Evolutionary conservation across 2,329 filamentous ascomycete genomes (phyloP), one percentile per base, ranked within the genome.

Genomic region (Pyrenophora teres): DNA sequence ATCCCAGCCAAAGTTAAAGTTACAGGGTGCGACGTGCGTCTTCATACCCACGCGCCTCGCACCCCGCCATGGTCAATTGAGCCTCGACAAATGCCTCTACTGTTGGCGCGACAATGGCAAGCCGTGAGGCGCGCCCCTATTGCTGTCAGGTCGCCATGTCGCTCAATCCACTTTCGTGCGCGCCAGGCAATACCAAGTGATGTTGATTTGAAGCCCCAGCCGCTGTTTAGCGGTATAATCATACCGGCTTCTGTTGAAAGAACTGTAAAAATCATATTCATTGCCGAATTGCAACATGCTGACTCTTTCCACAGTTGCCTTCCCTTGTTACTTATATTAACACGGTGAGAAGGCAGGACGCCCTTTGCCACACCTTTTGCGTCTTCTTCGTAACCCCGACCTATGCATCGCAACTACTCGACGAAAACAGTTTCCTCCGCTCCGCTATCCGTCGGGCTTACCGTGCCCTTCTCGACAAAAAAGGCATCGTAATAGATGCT

Each of bases 341-440:
- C 8, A 59, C 67, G n/a, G 18, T 69, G 18, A 3, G 16, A 9
- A 25, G 1, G 2, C 13, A 15, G 9, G 19, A 31, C n/a, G 32
- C 52, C 19, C n/a, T 33, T 33, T 30, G 43, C 59, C 21, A 61
- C 21, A 61, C 54, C 38, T 65, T 67, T 36, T 60, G 54, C 42
- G 52, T 74, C 51, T 63, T 74, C 43, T 56, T 74, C 23, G 59
- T 70, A 18, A 74, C 66, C 5, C 70, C 69, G 2, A 53, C 69
- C 2, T 72, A 72, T 43, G 69, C 70, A 3, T 49, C 57, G 49
- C 70, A 65, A 63, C 63, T 72, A 8, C 56, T 59, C 33, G 59
- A 70, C 31, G 61, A 68, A 35, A 18, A 53, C 3, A 40, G 47
- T 23, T 73, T 73, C 42, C 47, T 71, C 23, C 42, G 55, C 2